These are phyloP conservation scores for Picea abies DNA, from an alignment of 83 land plant species.

Conservation along the genomic window DNA sequence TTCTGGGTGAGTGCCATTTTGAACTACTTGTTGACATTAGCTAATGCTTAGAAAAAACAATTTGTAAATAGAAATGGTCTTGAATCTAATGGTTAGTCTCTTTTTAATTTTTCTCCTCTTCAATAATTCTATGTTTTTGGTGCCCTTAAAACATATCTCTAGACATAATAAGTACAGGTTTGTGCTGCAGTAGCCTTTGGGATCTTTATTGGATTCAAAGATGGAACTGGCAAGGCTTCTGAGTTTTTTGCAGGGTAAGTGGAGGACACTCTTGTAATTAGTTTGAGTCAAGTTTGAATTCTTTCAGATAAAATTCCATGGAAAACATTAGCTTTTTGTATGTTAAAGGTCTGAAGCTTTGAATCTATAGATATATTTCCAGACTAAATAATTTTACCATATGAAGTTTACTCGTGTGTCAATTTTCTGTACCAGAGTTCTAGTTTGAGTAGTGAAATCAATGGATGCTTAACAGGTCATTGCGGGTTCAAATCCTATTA, in stretches of 20 bases:
- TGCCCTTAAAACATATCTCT: conserved; percentile 1
- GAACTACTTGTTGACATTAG: conserved; percentile 7
- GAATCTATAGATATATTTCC: neutral
- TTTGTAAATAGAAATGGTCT: too few relatives aligned
- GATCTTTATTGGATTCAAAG: conserved; percentile 67
- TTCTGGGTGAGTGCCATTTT: conserved; percentile 19
- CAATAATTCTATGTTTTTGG: neutral
- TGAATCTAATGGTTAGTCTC: neutral
- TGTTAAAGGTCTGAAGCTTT: neutral
- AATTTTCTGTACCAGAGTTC: neutral
- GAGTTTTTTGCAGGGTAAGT: conserved; percentile 97
- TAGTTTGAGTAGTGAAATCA: neutral
- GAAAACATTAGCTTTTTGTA: neutral
- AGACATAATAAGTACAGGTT: conserved; percentile 57
- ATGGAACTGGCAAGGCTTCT: conserved; percentile 84
- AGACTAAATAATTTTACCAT: neutral
- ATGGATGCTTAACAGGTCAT: neutral
- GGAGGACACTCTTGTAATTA: conserved; percentile 1
- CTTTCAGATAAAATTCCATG: neutral
- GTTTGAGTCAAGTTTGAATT: neutral
- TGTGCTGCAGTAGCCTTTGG: conserved; percentile 88
- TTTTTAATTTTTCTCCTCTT: neutral
- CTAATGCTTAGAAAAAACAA: neutral
- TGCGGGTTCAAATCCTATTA: too few relatives aligned
- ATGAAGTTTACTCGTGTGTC: neutral